Conservation (phyloP, 805 yeast species). For the Candida stauntonica region DNA sequence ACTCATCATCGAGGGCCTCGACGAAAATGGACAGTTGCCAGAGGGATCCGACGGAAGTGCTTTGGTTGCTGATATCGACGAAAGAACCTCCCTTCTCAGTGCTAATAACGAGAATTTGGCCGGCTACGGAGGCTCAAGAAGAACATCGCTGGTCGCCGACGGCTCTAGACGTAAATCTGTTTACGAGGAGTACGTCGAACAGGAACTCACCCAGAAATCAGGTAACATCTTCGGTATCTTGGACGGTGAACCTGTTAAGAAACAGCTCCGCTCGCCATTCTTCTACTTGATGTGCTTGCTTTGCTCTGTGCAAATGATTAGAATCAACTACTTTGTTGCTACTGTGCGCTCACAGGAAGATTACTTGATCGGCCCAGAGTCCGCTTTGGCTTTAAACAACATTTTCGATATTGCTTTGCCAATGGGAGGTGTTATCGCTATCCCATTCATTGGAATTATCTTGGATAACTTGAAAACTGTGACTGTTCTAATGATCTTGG, state of each 20-base stretch:
- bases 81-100: slow-evolving; percentile 29
- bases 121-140: slow-evolving; percentile 6
- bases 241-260: slow-evolving; percentile 53
- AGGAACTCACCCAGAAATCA: slow-evolving; percentile 43
- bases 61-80: slow-evolving; percentile 42
- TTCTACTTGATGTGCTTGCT: slow-evolving; percentile 72
- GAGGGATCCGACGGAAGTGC: slow-evolving; percentile 36
- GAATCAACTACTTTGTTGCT: slow-evolving; percentile 91
- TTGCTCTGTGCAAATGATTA: slow-evolving; percentile 83
- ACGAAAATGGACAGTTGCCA: slow-evolving; percentile 56
- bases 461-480: slow-evolving; percentile 71
- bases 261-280: slow-evolving; percentile 59
- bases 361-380: slow-evolving; percentile 51
- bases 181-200: slow-evolving; percentile 63
- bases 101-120: slow-evolving; percentile 13
- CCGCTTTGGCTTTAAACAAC: slow-evolving; percentile 57
- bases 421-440: slow-evolving; percentile 78
- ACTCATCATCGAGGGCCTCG: slow-evolving; percentile 67
- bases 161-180: slow-evolving; percentile 46
- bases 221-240: slow-evolving; percentile 70
- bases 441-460: slow-evolving; percentile 80
- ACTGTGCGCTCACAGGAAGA: slow-evolving; percentile 80
- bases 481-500: slow-evolving; percentile 47
- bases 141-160: slow-evolving; percentile 19
- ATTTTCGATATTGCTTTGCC: slow-evolving; percentile 87